Evolutionary conservation across 768 basidiomycete genomes (phyloP), one percentile per base, ranked within the genome.

Genomic region (Basidioascus undulatus): DNA sequence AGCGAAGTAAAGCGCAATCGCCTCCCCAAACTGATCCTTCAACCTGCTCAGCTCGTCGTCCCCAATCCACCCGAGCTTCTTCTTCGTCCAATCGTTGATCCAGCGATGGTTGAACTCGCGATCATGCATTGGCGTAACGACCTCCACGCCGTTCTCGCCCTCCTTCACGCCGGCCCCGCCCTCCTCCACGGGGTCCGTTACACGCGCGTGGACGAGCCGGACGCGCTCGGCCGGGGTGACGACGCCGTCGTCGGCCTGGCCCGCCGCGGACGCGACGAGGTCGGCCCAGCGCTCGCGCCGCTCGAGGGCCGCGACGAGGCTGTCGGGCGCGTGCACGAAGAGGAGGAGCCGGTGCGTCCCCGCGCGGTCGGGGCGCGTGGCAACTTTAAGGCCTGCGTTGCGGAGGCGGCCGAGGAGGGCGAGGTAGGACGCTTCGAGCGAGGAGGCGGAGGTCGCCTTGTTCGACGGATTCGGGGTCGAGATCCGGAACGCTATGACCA

Each of bases 121-220:
- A 57, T 94, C 76, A 51, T 96, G 89, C 7, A 94, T 62, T 2
- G 74, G 71, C 63, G 82, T 71, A 49, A 81, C 73, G 7, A 92
- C 68, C 37, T 78, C 70, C 47, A 73, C 67, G 81, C 82, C 94
- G 39, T 72, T 68, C 12, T 66, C 58, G n/a, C 35, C 40, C 32
- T 13, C 16, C 10, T 9, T 26, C 19, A 31, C 19, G 15, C 19
- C 37, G 12, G n/a, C n/a, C 11, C 15, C n/a, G 20, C 36, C 35
- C 5, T 13, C 10, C 25, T 12, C 5, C 3, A 11, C n/a, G 27
- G 13, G 35, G 5, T 13, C 10, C 16, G 4, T 1, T 2, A 16
- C 12, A 7, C 18, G 18, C 34, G 65, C 54, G 51, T 84, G 64
- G 0, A 83, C 66, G 24, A 83, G 68, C n/a, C 82, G 71, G 18